A percentile compares a stretch with the other conserved stretches of the same genome.
phyloP scores from a whole-genome alignment of 805 yeast species.

The Sporopachydermia lactativora region DNA sequence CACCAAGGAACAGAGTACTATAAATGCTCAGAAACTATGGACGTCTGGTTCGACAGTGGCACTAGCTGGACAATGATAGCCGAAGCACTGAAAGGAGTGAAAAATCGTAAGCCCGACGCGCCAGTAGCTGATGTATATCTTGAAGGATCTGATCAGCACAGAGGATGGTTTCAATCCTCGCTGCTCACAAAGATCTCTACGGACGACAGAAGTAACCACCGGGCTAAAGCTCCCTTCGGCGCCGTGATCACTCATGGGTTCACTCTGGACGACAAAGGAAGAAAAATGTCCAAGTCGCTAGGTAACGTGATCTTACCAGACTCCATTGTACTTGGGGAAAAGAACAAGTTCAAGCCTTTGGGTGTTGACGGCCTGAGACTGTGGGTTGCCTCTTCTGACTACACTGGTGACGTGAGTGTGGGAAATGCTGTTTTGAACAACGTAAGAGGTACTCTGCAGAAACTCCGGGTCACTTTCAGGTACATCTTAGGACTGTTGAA shows the following conservation, averaged over 20 bases:
- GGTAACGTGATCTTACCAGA: slow-evolving; percentile 71
- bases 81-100: slow-evolving; percentile 22
- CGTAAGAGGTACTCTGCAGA: slow-evolving; percentile 69
- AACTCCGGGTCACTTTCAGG: slow-evolving; percentile 67
- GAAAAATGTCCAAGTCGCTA: slow-evolving; percentile 65
- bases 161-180: slow-evolving; percentile 99
- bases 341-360: slow-evolving; percentile 37
- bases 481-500: slow-evolving; percentile 69
- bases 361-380: slow-evolving; percentile 88
- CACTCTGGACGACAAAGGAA: slow-evolving; percentile 70
- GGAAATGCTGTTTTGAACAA: slow-evolving; percentile 61
- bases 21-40: slow-evolving; percentile 87
- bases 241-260: slow-evolving; percentile 87
- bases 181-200: slow-evolving; percentile 60
- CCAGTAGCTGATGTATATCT: slow-evolving; percentile 62
- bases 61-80: slow-evolving; percentile 68
- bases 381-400: slow-evolving; percentile 84
- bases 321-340: slow-evolving; percentile 34
- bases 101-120: slow-evolving; percentile 20
- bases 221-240: slow-evolving; percentile 46
- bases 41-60: slow-evolving; percentile 98
- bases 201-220: slow-evolving; percentile 17
- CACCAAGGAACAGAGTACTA: slow-evolving; percentile 28
- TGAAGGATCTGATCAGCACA: slow-evolving; percentile 97
- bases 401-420: slow-evolving; percentile 63